phyloP scores from a whole-genome alignment of 768 basidiomycete species.

The Kwoniella sp. region DNA sequence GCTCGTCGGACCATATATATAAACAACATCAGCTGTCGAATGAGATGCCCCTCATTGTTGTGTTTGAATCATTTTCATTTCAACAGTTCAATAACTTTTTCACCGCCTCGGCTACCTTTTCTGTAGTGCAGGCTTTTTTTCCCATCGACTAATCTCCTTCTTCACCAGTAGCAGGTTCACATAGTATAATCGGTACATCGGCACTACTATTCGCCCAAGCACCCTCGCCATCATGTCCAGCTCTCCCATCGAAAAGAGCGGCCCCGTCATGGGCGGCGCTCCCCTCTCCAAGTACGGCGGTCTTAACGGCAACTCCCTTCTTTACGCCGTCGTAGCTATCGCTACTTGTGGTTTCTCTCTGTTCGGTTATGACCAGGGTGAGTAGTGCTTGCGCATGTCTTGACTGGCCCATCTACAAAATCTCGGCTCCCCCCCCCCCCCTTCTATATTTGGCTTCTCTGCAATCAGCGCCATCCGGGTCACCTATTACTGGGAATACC shows the following conservation, averaged over 20 bases:
- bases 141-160: background rate
- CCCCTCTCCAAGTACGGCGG: constrained; percentile 44
- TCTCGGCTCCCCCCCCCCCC: background rate
- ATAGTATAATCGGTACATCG: background rate
- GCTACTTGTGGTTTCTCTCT: constrained; percentile 51
- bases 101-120: background rate
- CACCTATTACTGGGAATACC: too few species aligned
- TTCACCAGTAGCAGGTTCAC: too few species aligned
- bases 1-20: background rate
- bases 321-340: constrained; percentile 46
- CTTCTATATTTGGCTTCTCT: too few species aligned
- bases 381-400: constrained; percentile 16
- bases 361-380: constrained; percentile 54
- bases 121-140: background rate
- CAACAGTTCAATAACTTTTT: background rate
- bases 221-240: constrained; percentile 14
- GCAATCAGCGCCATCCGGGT: too few species aligned
- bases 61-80: background rate
- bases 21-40: background rate
- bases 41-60: constrained; percentile 2
- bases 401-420: too few species aligned
- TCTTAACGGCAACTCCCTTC: constrained; percentile 43
- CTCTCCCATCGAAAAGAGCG: constrained; percentile 20
- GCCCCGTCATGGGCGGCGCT: constrained; percentile 8
- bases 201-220: too few species aligned